A percentile compares a stretch with the other conserved stretches of the same genome.
These are phyloP conservation scores for Fraxinus anomala DNA, from an alignment of 257 asterid species.

Conservation along the genomic window DNA sequence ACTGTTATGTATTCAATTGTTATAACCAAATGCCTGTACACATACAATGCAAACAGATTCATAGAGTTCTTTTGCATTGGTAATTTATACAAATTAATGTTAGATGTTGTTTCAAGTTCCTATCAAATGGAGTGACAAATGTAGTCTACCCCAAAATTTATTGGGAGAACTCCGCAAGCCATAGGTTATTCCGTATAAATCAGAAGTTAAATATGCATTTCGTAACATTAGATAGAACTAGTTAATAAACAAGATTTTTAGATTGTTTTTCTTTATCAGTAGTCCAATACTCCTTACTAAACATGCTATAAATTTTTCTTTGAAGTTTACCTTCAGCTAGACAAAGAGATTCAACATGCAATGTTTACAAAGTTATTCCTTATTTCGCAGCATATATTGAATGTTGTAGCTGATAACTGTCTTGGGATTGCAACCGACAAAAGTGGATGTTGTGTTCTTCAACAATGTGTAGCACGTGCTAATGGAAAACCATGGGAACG, in stretches of 20 bases:
- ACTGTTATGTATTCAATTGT: too few relatives aligned
- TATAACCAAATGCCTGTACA: too few relatives aligned
- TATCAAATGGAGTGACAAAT: too few relatives aligned
- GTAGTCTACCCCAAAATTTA: not conserved
- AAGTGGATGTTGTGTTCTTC: constrained; percentile 67
- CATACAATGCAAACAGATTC: too few relatives aligned
- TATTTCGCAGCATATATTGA: constrained; percentile 44
- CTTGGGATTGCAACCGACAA: constrained; percentile 57
- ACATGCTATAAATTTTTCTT: not conserved
- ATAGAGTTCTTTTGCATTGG: too few relatives aligned
- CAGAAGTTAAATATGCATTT: not conserved
- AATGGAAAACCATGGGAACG: constrained; percentile 37
- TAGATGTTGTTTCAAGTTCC: too few relatives aligned
- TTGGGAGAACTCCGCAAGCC: not conserved
- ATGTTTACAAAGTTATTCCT: not conserved
- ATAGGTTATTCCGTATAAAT: too few relatives aligned
- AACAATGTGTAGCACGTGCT: constrained; percentile 47
- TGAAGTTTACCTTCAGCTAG: not conserved
- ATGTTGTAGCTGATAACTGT: constrained; percentile 52
- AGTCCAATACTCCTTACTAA: not conserved
- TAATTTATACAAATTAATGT: too few relatives aligned
- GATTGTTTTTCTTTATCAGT: not conserved
- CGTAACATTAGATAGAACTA: not conserved
- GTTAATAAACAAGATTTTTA: not conserved
- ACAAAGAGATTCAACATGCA: not conserved